Evolutionary conservation across 257 asterid genomes (phyloP).

Genomic region (Scutellaria minor): DNA sequence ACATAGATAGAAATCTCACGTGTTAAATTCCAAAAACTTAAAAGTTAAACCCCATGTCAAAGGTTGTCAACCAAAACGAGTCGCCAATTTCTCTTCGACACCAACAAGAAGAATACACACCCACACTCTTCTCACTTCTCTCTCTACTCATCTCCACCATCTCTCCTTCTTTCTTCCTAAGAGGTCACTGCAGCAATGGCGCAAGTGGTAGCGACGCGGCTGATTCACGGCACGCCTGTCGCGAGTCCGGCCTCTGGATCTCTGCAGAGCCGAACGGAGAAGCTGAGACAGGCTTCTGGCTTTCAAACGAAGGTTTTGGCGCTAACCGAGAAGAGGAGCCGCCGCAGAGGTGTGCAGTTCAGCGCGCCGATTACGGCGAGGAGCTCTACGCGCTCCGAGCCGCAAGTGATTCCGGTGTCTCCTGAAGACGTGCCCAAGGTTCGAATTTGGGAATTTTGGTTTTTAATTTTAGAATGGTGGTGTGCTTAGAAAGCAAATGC

Average conservation of each 20-base stretch:
- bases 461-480: conserved; percentile 17
- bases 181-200: conserved; percentile 51
- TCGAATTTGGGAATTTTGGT: neutral
- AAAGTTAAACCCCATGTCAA: conserved; percentile 15
- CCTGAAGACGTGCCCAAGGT: conserved; percentile 79
- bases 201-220: conserved; percentile 74
- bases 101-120: conserved; percentile 51
- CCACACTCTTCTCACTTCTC: neutral
- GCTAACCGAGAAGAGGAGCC: conserved; percentile 42
- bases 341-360: conserved; percentile 45
- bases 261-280: conserved; percentile 52
- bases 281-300: conserved; percentile 56
- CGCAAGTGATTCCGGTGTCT: conserved; percentile 63
- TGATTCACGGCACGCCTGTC: conserved; percentile 61
- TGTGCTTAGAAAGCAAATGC: conserved; percentile 19
- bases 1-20: no score
- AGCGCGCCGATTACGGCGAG: conserved; percentile 50
- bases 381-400: conserved; percentile 54
- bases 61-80: conserved; percentile 21
- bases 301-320: conserved; percentile 55
- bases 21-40: no score
- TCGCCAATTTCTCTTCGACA: conserved; percentile 48
- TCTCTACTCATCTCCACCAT: conserved; percentile 16
- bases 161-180: neutral
- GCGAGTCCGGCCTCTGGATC: conserved; percentile 56